Conservation (phyloP, 208 protist genomes). For the Leishmania tropica region DNA sequence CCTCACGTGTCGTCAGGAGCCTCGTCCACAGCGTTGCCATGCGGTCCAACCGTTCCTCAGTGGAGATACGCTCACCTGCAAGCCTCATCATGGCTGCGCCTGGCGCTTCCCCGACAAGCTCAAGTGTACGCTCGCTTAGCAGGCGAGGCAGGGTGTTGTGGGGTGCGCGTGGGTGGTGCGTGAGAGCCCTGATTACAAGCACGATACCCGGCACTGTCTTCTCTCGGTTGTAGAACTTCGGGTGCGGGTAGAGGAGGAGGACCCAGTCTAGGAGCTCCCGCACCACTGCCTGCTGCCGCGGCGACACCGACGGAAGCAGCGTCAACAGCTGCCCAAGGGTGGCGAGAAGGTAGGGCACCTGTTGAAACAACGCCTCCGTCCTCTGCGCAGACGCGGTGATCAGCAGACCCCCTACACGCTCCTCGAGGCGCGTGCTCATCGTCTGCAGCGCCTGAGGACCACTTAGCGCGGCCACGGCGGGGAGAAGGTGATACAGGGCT, state of each 20-base stretch:
- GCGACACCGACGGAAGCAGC: constrained; percentile 29
- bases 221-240: constrained; percentile 31
- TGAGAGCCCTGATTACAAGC: constrained; percentile 39
- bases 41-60: background rate
- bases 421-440: constrained; percentile 1
- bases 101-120: constrained; percentile 6
- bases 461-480: background rate
- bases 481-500: constrained; percentile 17
- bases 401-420: constrained; percentile 7
- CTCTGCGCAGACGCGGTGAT: background rate
- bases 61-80: background rate
- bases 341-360: constrained; percentile 12
- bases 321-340: constrained; percentile 25
- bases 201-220: constrained; percentile 32
- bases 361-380: constrained; percentile 9
- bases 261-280: constrained; percentile 25
- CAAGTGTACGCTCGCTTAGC: constrained; percentile 12
- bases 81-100: background rate
- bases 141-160: background rate
- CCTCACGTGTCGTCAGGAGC: constrained; percentile 1
- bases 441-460: background rate
- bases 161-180: constrained; percentile 7
- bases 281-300: constrained; percentile 4
- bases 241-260: constrained; percentile 26
- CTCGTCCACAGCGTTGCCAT: constrained; percentile 16